phyloP scores from a whole-genome alignment of 345 rosid genomes.

The Salix purpurea region DNA sequence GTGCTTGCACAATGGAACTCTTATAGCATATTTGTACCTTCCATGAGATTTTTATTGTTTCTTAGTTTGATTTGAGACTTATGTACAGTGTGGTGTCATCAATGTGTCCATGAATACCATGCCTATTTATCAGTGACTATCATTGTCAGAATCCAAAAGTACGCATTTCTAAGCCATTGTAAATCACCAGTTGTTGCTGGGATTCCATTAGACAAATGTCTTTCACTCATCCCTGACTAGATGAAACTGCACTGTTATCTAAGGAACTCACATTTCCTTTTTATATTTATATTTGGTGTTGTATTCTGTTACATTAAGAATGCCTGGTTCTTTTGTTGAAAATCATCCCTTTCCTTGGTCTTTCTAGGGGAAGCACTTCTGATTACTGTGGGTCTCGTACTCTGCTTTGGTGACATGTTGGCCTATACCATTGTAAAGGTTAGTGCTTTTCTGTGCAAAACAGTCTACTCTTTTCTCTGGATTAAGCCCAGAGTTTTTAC shows the following conservation, averaged over 20 bases:
- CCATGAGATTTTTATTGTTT: background rate
- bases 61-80: background rate
- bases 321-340: background rate
- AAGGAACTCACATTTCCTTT: background rate
- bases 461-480: slow-evolving; percentile 9
- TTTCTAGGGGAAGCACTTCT: slow-evolving; percentile 80
- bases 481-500: slow-evolving; percentile 7
- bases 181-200: too few relatives aligned
- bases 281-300: background rate
- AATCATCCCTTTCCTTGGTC: background rate
- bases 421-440: slow-evolving; percentile 73
- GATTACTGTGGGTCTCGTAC: slow-evolving; percentile 78
- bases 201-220: too few relatives aligned
- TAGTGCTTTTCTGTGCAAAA: slow-evolving; percentile 20
- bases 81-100: background rate
- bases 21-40: background rate
- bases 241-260: too few relatives aligned
- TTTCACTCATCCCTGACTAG: too few relatives aligned
- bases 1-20: background rate
- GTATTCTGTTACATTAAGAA: background rate
- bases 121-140: background rate
- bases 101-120: background rate
- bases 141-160: too few relatives aligned
- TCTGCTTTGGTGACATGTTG: slow-evolving; percentile 82
- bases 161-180: too few relatives aligned